phyloP scores from a whole-genome alignment of 169 alveolate genomes.

The Plasmodium reichenowi region DNA sequence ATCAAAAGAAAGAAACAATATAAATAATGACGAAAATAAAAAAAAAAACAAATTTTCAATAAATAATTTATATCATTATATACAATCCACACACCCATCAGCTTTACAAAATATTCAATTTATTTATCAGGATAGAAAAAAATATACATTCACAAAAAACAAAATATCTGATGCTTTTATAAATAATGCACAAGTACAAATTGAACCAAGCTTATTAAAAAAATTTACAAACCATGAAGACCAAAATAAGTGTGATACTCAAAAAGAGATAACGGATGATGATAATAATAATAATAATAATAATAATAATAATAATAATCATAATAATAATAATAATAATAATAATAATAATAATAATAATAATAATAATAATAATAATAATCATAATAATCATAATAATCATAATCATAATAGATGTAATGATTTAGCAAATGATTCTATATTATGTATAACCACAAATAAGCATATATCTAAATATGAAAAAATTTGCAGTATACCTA shows the following conservation, averaged over 20 bases:
- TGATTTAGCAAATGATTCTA: neutral
- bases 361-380: neutral
- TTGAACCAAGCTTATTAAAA: neutral
- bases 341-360: neutral
- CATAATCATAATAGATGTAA: neutral
- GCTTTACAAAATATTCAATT: conserved; percentile 39
- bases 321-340: neutral
- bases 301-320: neutral
- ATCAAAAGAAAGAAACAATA: neutral
- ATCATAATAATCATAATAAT: no score
- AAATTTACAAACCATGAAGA: neutral
- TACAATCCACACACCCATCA: neutral
- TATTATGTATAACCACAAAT: conserved; percentile 55
- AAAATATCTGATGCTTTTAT: conserved; percentile 31
- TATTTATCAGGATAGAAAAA: conserved; percentile 30
- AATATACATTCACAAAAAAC: conserved; percentile 47
- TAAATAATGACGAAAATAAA: conserved; percentile 20
- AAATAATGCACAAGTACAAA: neutral
- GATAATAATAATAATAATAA: neutral
- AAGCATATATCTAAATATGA: conserved; percentile 15
- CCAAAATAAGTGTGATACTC: neutral
- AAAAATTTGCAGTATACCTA: conserved; percentile 47
- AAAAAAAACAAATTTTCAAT: conserved; percentile 41
- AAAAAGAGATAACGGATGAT: neutral
- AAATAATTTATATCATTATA: conserved; percentile 12